Evolutionary conservation across 495 filamentous ascomycete genomes (phyloP).

Genomic region (Hypoxylon perforatum): DNA sequence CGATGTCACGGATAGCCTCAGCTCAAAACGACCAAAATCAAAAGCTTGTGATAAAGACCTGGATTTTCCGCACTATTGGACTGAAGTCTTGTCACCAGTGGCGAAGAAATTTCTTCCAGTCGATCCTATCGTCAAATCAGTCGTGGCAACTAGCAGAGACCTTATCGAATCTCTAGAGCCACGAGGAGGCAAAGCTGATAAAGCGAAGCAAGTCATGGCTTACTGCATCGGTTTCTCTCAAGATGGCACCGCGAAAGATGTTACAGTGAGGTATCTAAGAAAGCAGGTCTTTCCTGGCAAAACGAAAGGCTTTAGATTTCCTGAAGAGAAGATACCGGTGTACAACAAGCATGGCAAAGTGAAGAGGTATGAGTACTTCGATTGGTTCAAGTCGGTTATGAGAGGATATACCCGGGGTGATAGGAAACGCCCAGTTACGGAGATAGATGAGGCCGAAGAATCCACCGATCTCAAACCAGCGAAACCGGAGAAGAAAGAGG

Average conservation of each 20-base stretch:
- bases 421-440: conserved; percentile 64
- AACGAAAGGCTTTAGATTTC: conserved; percentile 86
- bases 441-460: conserved; percentile 82
- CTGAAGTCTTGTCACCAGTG: conserved; percentile 83
- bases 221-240: conserved; percentile 89
- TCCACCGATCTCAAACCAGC: conserved; percentile 76
- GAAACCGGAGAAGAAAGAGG: conserved; percentile 75
- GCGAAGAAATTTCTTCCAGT: conserved; percentile 82
- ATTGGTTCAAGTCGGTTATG: conserved; percentile 90
- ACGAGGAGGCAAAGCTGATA: conserved; percentile 81
- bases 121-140: conserved; percentile 75
- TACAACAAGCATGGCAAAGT: conserved; percentile 79
- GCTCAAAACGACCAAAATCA: conserved; percentile 29
- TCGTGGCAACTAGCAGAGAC: conserved; percentile 74
- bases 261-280: conserved; percentile 92
- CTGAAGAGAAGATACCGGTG: conserved; percentile 79
- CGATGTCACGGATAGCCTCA: conserved; percentile 44
- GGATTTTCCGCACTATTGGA: conserved; percentile 91
- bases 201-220: conserved; percentile 87
- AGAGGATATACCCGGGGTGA: conserved; percentile 73
- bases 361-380: conserved; percentile 72
- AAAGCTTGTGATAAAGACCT: conserved; percentile 73
- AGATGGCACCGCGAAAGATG: conserved; percentile 92
- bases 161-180: conserved; percentile 82
- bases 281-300: conserved; percentile 86